These are phyloP conservation scores for Capsicum chinense DNA, from an alignment of 257 asterid species.

Conservation along the genomic window DNA sequence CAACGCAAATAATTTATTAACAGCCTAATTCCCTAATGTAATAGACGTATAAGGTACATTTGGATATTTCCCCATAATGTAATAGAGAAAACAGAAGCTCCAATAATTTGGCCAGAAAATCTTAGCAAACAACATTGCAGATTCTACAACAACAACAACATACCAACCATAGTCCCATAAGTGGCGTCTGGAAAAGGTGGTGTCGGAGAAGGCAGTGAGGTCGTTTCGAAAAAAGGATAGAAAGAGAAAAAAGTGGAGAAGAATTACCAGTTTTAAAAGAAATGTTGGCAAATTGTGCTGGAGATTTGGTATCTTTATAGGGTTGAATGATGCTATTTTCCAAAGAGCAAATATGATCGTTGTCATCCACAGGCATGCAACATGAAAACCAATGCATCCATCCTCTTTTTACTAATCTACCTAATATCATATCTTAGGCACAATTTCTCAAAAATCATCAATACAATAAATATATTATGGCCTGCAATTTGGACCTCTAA, in stretches of 20 bases:
- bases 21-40: background rate
- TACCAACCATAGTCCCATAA: too few relatives aligned
- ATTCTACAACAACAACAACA: background rate
- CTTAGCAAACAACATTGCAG: background rate
- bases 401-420: slow-evolving; percentile 33
- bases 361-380: slow-evolving; percentile 64
- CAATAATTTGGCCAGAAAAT: background rate
- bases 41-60: background rate
- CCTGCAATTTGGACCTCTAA: background rate
- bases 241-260: background rate
- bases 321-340: slow-evolving; percentile 35
- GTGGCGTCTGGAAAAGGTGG: too few relatives aligned
- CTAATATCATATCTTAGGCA: slow-evolving; percentile 40
- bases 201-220: too few relatives aligned
- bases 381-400: slow-evolving; percentile 72
- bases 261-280: slow-evolving; percentile 36
- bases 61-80: background rate
- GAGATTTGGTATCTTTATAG: slow-evolving; percentile 22
- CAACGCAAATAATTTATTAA: background rate
- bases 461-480: background rate
- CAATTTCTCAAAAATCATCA: slow-evolving; percentile 34
- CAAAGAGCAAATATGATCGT: slow-evolving; percentile 37
- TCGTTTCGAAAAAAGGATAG: background rate
- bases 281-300: slow-evolving; percentile 46
- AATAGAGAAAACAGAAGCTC: background rate